A percentile compares a stretch with the other conserved stretches of the same genome.
Evolutionary conservation across 192 early-diverging fungal species (phyloP).

Genomic region (Podila minutissima): DNA sequence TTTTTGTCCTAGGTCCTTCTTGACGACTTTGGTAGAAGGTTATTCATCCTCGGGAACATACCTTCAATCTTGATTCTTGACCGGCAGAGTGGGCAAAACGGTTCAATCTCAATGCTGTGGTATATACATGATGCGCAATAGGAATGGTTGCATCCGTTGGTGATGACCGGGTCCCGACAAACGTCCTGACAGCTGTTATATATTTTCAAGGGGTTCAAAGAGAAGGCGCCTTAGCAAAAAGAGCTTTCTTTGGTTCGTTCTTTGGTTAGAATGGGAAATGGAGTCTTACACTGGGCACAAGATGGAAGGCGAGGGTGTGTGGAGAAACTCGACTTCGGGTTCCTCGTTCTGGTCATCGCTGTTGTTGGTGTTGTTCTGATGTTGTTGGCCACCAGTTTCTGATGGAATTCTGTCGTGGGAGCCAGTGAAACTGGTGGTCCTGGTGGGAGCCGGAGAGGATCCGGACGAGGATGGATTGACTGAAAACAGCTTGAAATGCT

Average conservation of each 20-base stretch:
- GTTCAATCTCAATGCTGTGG: slow-evolving; percentile 62
- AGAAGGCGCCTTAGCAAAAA: neutral
- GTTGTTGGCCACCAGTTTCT: too few relatives aligned
- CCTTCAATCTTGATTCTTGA: slow-evolving; percentile 54
- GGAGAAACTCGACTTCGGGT: slow-evolving; percentile 52
- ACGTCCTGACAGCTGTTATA: slow-evolving; percentile 66
- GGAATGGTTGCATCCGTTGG: slow-evolving; percentile 67
- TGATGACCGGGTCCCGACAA: slow-evolving; percentile 66
- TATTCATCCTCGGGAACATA: neutral
- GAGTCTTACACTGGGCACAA: slow-evolving; percentile 54
- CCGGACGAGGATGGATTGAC: slow-evolving; percentile 3
- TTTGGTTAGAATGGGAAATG: too few relatives aligned
- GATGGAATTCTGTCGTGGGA: neutral
- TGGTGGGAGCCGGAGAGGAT: slow-evolving; percentile 9
- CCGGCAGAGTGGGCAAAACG: slow-evolving; percentile 69
- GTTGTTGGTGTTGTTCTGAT: neutral
- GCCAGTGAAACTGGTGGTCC: neutral
- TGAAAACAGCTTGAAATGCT: slow-evolving; percentile 10
- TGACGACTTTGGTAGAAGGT: too few relatives aligned
- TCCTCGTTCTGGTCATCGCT: slow-evolving; percentile 23
- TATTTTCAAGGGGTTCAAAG: neutral
- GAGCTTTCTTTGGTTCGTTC: neutral
- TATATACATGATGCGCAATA: slow-evolving; percentile 69
- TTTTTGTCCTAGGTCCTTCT: neutral
- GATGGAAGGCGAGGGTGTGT: slow-evolving; percentile 54